Percentiles rank a stretch among this genome's conserved stretches.
Conservation (phyloP, 495 filamentous ascomycete genomes). For the Penicillium cosmopolitanum region DNA sequence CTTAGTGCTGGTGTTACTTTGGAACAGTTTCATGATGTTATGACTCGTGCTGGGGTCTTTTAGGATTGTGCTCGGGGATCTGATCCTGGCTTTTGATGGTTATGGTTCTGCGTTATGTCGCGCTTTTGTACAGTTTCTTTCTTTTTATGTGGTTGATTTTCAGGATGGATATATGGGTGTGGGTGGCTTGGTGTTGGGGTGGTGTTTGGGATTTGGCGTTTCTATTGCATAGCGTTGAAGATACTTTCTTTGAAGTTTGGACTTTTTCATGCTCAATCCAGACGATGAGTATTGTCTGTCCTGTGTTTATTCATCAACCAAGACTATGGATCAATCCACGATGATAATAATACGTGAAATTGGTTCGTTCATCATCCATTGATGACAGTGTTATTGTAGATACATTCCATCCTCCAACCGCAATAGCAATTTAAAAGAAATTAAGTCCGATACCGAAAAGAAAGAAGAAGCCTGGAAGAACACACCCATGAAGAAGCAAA, state of each 20-base stretch:
- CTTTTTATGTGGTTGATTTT: constrained; percentile 5
- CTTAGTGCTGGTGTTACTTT: constrained; percentile 71
- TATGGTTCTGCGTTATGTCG: too few species aligned
- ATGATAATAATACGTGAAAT: background rate
- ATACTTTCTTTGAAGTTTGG: background rate
- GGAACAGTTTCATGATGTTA: constrained; percentile 83
- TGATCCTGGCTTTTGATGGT: too few species aligned
- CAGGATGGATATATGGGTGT: constrained; percentile 10
- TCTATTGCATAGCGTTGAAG: constrained; percentile 21
- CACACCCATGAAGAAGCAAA: constrained; percentile 13
- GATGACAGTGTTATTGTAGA: constrained; percentile 18
- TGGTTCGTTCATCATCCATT: constrained; percentile 12
- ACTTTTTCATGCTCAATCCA: background rate
- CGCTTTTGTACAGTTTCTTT: constrained; percentile 13
- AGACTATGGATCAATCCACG: background rate
- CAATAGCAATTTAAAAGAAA: constrained; percentile 19
- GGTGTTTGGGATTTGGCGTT: constrained; percentile 11
- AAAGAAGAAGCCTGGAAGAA: constrained; percentile 21
- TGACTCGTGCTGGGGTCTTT: constrained; percentile 83
- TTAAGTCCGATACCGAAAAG: constrained; percentile 20
- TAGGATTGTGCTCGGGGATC: constrained; percentile 34
- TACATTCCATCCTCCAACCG: constrained; percentile 28
- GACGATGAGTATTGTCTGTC: background rate
- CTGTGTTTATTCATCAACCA: constrained; percentile 5
- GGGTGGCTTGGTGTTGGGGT: constrained; percentile 16